Base-by-base conservation (phyloP, 2,329 filamentous ascomycete species). In the Aureobasidium mangrovei region DNA sequence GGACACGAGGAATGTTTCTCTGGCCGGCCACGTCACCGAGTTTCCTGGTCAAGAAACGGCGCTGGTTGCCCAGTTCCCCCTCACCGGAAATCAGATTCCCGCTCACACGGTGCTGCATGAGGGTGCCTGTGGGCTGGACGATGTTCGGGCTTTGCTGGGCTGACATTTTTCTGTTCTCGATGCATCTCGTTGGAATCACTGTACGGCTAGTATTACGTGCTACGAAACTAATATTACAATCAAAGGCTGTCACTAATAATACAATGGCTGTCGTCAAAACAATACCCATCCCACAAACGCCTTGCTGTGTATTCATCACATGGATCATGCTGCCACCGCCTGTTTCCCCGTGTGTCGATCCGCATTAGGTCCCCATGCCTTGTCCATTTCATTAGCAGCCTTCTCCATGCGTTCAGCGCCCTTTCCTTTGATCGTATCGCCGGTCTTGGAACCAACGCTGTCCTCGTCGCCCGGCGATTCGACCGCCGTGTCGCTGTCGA, bases 401-500 rank as follows among this genome's bases (percentile, higher is more conserved):
- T 43, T 29, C 2, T 43, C 24, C 26, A 53, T 43, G 12, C 49
- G 49, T 12, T 44, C 49, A 10, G 44, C 7, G 5, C 49, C 39
- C 24, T 38, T 9, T 7, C 32, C 49, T 44, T 12, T 12, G 7
- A 53, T 4, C 26, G 36, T 44, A 24, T 24, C 41, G 27, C 40
- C 40, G 9, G 32, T 10, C 9, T 27, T 44, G 39, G 32, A 2
- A 35, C 7, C 7, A 35, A 7, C 7, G 32, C 32, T 35, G 7
- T 35, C 32, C 10, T 38, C 32, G 4, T 48, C 38, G 18, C 43
- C 29, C 7, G 33, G 6, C 4, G 43, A 48, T 24, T 48, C 53
- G n/a, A 54, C 53, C 2, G 38, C 53, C 8, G 53, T 43, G 38
- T 54, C 53, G n/a, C 53, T 31, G 39, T 27, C 38, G 5, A 48